phyloP scores from a whole-genome alignment of 768 basidiomycete species.

The Mycena alexandri region DNA sequence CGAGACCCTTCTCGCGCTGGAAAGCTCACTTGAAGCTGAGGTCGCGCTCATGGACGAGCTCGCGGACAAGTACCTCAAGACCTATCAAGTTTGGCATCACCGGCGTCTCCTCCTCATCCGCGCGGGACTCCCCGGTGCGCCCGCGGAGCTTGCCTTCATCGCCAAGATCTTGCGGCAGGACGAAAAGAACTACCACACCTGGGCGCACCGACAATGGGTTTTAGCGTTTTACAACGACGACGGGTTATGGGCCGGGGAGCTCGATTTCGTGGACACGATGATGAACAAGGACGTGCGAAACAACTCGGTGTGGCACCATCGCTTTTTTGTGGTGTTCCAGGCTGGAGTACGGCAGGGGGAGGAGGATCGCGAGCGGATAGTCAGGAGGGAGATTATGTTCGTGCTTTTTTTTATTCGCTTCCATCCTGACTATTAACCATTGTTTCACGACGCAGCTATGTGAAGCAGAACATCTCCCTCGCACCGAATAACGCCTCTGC shows the following conservation, averaged over 20 bases:
- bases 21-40: constrained; percentile 80
- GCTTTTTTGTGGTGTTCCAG: constrained; percentile 88
- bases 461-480: constrained; percentile 84
- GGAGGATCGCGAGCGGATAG: constrained; percentile 68
- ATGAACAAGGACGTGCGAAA: constrained; percentile 86
- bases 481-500: constrained; percentile 95
- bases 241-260: constrained; percentile 79
- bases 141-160: constrained; percentile 85
- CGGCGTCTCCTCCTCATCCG: constrained; percentile 83
- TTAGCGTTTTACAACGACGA: constrained; percentile 85
- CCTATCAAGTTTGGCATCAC: constrained; percentile 99
- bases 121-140: constrained; percentile 69
- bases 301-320: constrained; percentile 98
- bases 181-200: constrained; percentile 98
- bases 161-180: constrained; percentile 78
- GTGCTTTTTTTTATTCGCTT: constrained; percentile 48
- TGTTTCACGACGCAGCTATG: constrained; percentile 62
- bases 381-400: constrained; percentile 82
- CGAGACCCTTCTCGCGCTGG: constrained; percentile 80
- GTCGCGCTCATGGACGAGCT: constrained; percentile 89
- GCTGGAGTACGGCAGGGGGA: constrained; percentile 73
- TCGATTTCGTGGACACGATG: constrained; percentile 80
- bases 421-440: neutral
- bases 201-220: constrained; percentile 97
- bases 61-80: constrained; percentile 87